phyloP scores from a whole-genome alignment of 768 basidiomycete genomes.

The Naematelia aurantialba region DNA sequence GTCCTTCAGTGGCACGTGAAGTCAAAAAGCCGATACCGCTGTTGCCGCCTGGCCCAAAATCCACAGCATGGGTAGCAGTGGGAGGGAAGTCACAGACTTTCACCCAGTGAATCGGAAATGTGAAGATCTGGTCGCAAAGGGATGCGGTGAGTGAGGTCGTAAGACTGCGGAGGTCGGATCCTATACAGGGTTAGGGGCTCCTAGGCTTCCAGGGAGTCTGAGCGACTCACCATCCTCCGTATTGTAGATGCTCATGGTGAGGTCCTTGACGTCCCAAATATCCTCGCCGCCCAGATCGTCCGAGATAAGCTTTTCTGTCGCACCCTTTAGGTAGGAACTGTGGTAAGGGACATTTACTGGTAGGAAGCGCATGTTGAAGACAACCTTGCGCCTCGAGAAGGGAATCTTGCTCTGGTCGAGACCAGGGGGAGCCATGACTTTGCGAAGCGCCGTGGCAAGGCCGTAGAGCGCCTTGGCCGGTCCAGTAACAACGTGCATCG shows the following conservation, averaged over 20 bases:
- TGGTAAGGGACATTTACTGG: slow-evolving; percentile 97
- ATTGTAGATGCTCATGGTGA: slow-evolving; percentile 81
- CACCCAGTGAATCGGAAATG: slow-evolving; percentile 84
- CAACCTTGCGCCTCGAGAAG: slow-evolving; percentile 89
- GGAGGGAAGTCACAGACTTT: slow-evolving; percentile 85
- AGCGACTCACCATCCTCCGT: slow-evolving; percentile 77
- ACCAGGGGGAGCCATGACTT: slow-evolving; percentile 78
- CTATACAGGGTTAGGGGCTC: slow-evolving; percentile 52
- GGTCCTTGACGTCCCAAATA: slow-evolving; percentile 62
- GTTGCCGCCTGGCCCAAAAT: slow-evolving; percentile 92
- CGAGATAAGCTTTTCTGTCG: slow-evolving; percentile 69
- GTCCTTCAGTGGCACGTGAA: slow-evolving; percentile 83
- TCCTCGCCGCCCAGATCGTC: slow-evolving; percentile 75
- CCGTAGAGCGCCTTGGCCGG: slow-evolving; percentile 89
- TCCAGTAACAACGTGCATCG: slow-evolving; percentile 87
- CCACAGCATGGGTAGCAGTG: slow-evolving; percentile 86
- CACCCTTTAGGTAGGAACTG: slow-evolving; percentile 73
- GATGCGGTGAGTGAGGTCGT: slow-evolving; percentile 75
- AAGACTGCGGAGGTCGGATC: slow-evolving; percentile 72
- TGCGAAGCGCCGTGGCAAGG: slow-evolving; percentile 82
- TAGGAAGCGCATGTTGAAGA: slow-evolving; percentile 87
- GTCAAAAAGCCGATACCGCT: slow-evolving; percentile 91
- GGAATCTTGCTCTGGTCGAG: slow-evolving; percentile 88
- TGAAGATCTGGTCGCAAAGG: slow-evolving; percentile 90
- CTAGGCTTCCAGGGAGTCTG: slow-evolving; percentile 1